Evolutionary conservation across 169 alveolate species (phyloP).

Genomic region (Cystoisospora suis): DNA sequence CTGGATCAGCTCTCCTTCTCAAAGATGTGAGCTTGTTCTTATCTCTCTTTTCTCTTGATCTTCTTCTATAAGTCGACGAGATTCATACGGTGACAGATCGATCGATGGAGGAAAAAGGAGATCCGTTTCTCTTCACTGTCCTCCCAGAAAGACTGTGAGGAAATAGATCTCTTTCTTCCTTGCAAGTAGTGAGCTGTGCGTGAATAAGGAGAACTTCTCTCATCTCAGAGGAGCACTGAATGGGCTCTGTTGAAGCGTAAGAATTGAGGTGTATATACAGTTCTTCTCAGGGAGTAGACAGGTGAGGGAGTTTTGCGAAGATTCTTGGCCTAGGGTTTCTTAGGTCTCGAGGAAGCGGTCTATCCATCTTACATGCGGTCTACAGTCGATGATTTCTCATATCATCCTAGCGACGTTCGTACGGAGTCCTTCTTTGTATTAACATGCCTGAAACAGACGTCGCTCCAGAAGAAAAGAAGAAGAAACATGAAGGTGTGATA

Average conservation of each 20-base stretch:
- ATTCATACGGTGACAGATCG: not conserved
- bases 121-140: not conserved
- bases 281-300: too few species aligned
- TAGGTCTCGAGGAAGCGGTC: not conserved
- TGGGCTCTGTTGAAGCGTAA: too few species aligned
- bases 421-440: not conserved
- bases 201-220: not conserved
- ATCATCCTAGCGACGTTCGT: not conserved
- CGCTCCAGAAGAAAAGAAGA: not conserved
- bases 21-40: not conserved
- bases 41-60: too few species aligned
- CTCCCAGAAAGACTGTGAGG: not conserved
- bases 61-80: not conserved
- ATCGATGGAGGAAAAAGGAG: not conserved
- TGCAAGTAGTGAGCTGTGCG: not conserved
- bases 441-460: too few species aligned
- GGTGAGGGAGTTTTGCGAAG: not conserved
- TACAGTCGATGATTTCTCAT: not conserved
- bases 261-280: too few species aligned
- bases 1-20: not conserved
- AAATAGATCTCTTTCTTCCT: not conserved
- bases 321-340: not conserved
- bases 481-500: not conserved
- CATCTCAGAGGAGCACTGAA: not conserved
- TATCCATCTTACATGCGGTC: not conserved